Percentiles rank a stretch among this genome's conserved stretches.
phyloP scores from a whole-genome alignment of 805 yeast species.

The Ogataea saltuana region DNA sequence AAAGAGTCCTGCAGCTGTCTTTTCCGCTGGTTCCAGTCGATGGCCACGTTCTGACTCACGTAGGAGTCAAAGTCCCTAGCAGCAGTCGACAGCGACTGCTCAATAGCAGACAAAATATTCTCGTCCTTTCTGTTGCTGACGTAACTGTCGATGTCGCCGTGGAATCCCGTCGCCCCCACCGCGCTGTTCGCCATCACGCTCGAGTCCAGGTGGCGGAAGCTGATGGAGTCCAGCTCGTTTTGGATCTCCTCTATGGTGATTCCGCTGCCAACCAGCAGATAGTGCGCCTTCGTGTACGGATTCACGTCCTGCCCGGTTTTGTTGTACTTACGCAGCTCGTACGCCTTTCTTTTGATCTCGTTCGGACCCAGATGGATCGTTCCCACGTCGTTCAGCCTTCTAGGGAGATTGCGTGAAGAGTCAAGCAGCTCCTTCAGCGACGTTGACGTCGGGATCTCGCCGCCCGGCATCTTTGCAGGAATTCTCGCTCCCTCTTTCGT shows the following conservation, averaged over 20 bases:
- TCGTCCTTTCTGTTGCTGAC: slow-evolving; percentile 75
- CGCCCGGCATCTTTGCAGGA: slow-evolving; percentile 2
- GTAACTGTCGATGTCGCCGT: slow-evolving; percentile 58
- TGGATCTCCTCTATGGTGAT: slow-evolving; percentile 83
- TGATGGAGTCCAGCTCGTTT: slow-evolving; percentile 49
- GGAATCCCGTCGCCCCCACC: slow-evolving; percentile 7
- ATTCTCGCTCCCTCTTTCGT: slow-evolving; percentile 1
- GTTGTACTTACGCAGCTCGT: slow-evolving; percentile 49
- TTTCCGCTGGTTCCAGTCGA: slow-evolving; percentile 84
- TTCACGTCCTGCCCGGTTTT: slow-evolving; percentile 38
- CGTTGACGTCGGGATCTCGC: slow-evolving; percentile 16
- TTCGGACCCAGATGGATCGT: slow-evolving; percentile 76
- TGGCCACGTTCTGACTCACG: slow-evolving; percentile 66
- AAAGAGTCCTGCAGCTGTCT: slow-evolving; percentile 71
- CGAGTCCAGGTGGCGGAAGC: slow-evolving; percentile 26
- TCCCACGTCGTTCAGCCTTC: slow-evolving; percentile 65
- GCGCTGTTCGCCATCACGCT: slow-evolving; percentile 3
- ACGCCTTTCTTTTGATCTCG: slow-evolving; percentile 73
- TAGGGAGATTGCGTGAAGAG: slow-evolving; percentile 74
- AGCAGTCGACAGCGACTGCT: slow-evolving; percentile 70
- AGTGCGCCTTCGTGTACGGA: slow-evolving; percentile 74
- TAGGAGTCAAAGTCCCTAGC: slow-evolving; percentile 81
- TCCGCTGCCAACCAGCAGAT: slow-evolving; percentile 86
- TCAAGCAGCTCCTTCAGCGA: slow-evolving; percentile 73
- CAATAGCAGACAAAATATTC: slow-evolving; percentile 78